Base-by-base conservation (phyloP, 495 filamentous ascomycete species). In the Annulohypoxylon nitens region DNA sequence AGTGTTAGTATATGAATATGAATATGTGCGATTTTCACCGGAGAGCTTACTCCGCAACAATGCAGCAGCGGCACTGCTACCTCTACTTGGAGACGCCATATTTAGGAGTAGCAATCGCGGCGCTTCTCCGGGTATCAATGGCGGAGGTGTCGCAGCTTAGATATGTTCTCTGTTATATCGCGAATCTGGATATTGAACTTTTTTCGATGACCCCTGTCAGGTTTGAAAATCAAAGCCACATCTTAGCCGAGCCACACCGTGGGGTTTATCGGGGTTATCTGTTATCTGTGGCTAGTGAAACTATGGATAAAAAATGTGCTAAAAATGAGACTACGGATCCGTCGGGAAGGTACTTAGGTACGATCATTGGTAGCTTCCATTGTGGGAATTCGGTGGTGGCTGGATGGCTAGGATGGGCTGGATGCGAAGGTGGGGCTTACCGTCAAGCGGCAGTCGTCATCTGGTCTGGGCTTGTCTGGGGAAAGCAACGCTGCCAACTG, bases 21-120 rank as follows among this genome's bases (percentile, higher is more conserved):
- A 45, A 2, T 18, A 67, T 33, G 50, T 61, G 58, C 45, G 41
- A 45, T 39, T 66, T 48, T 45, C 41, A 62, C n/a, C 26, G 23
- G 33, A 34, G 26, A 67, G 61, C 80, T 74, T 76, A 84, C 80
- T 77, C 78, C 76, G 81, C 69, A 87, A 76, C 61, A 86, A 73
- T 23, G 80, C 78, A 57, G 81, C 77, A 57, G 78, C 78, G 64
- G 79, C 72, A 71, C 74, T 78, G 45, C 78, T 71, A 61, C 86
- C 85, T 82, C 85, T 85, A 79, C 86, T 84, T 55, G 83, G 79
- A 64, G 82, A 81, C 68, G 84, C 81, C 85, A 88, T 88, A 66
- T 71, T 83, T 60, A 71, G 64, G 43, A 58, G 65, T 62, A 72
- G 37, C 33, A 7, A 51, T 47, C 64, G 48, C 57, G 64, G 58